Evolutionary conservation across 345 rosid species (phyloP), one percentile per base, ranked within the genome.

Genomic region (Eucalyptus dawsonii): DNA sequence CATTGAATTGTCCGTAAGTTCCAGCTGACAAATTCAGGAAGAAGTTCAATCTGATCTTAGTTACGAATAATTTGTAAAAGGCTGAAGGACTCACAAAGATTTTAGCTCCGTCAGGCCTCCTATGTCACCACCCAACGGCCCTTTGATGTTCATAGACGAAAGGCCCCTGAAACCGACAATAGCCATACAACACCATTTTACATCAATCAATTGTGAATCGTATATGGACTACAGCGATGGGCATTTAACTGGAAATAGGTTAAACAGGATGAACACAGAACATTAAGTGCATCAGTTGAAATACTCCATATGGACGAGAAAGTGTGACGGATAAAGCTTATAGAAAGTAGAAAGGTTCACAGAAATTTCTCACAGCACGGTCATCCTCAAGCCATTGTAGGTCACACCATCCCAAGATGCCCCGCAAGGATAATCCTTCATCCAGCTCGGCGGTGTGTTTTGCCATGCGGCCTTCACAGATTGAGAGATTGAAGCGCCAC

Each of bases 391-490:
- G 88, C 67, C 89, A 87, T 91, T 93, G 91, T 98, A 98, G 24
- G 95, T 90, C 90, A 97, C 91, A 72, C 99, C 99, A 92, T 97
- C 97, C 99, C 98, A 97, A 86, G 96, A 95, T 72, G 90, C 87
- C 87, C 95, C 93, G 90, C 97, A 98, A 21, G 99, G 98, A 90
- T 95, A 94, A 37, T 94, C 92, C 14, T 88, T 93, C 76, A 86
- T 92, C 97, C 98, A 98, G 89, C 93, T 95, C 16, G 96, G 96
- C 1, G 97, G 99, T 7, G 92, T 93, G 92, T 96, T 96, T 89
- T 92, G 83, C 97, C 99, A 96, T 54, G 93, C 85, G 87, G 91
- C 92, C 93, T 93, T 95, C 91, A 97, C 93, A 76, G 99, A 97
- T 88, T 94, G 97, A 97, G 93, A 76, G 99, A 97, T 88, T 94